Evolutionary conservation across 108 stramenopile species (phyloP).

Genomic region (Cyclostephanos tholiformis): DNA sequence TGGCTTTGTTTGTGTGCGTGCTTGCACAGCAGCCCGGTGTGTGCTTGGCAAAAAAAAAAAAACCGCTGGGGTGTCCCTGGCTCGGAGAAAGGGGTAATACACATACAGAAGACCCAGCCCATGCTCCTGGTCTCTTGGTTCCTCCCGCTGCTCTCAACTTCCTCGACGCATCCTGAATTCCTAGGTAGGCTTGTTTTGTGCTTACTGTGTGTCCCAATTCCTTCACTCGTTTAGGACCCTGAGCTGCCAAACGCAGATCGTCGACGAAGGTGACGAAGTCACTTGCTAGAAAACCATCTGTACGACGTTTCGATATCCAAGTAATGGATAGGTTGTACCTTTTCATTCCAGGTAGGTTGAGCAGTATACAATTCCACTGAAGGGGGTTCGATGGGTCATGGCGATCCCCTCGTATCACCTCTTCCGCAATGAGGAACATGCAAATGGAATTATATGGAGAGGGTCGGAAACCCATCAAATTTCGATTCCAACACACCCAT

Average conservation of each 20-base stretch:
- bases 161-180: conserved; percentile 57
- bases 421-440: conserved; percentile 22
- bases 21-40: too few species aligned
- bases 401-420: conserved; percentile 19
- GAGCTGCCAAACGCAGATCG: conserved; percentile 33
- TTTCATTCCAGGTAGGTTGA: conserved; percentile 28
- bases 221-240: conserved; percentile 13
- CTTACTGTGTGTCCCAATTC: conserved; percentile 13
- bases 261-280: conserved; percentile 46
- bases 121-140: conserved; percentile 22
- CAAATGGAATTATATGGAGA: conserved; percentile 38
- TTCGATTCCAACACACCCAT: conserved; percentile 27
- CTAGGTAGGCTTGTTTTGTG: conserved; percentile 20
- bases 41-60: too few species aligned
- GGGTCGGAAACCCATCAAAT: conserved; percentile 37
- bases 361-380: conserved; percentile 17
- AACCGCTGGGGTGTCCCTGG: too few species aligned
- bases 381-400: too few species aligned
- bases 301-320: conserved; percentile 30
- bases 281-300: conserved; percentile 35
- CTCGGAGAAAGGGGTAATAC: too few species aligned
- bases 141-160: conserved; percentile 19
- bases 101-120: conserved; percentile 35
- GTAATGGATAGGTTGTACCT: conserved; percentile 20
- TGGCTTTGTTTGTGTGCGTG: too few species aligned